A percentile compares a stretch with the other conserved stretches of the same genome.
Conservation (phyloP, 345 rosid genomes). For the Zanthoxylum bungeanum region DNA sequence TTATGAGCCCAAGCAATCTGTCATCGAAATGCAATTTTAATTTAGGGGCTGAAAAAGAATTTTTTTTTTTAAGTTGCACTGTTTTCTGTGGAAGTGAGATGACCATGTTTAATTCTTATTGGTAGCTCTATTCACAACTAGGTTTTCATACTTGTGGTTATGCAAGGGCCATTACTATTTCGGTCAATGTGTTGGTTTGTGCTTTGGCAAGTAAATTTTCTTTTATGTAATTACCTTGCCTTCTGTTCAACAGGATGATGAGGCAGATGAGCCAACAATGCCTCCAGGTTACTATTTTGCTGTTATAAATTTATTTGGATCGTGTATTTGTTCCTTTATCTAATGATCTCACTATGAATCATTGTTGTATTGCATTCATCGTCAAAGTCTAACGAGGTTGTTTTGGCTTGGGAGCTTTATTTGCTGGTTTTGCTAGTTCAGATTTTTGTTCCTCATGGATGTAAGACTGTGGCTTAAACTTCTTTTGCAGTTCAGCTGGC, state of each 20-base stretch:
- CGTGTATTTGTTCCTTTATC: constrained; percentile 5
- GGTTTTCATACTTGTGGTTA: neutral
- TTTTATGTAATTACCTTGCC: constrained; percentile 7
- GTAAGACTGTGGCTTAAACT: constrained; percentile 17
- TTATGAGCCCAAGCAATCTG: neutral
- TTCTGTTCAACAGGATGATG: constrained; percentile 62
- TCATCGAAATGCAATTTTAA: neutral
- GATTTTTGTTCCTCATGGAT: neutral
- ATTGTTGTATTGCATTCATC: neutral
- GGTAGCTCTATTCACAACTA: neutral
- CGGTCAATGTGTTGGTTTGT: neutral
- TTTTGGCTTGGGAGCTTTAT: neutral
- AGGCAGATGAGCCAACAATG: constrained; percentile 52
- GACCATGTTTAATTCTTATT: neutral
- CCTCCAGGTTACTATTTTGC: constrained; percentile 57
- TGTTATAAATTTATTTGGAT: neutral
- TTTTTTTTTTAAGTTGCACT: neutral
- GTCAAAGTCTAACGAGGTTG: neutral
- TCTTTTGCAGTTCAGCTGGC: constrained; percentile 78
- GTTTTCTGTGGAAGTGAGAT: neutral
- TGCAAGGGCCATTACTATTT: neutral
- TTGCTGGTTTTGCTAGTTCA: neutral
- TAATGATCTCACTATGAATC: neutral
- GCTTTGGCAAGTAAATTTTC: constrained; percentile 7
- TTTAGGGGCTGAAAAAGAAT: neutral